Evolutionary conservation across 148 eudicot genomes (phyloP).

Genomic region (Rhododendron henanense): DNA sequence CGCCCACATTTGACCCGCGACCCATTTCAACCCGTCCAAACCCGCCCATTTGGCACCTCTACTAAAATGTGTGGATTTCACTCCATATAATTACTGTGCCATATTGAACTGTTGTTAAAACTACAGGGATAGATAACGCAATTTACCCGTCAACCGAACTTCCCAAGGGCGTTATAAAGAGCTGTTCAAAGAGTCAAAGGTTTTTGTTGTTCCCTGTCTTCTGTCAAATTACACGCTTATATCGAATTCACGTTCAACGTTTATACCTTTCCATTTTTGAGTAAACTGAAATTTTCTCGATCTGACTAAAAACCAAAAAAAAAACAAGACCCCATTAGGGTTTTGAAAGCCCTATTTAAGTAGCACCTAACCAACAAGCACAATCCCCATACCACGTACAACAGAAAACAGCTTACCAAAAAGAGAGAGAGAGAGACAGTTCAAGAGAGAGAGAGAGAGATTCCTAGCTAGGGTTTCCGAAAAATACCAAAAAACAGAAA

Average conservation of each 20-base stretch:
- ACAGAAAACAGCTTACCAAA: background rate
- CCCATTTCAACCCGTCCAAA: too few relatives aligned
- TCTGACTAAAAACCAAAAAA: background rate
- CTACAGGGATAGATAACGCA: background rate
- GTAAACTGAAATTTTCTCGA: background rate
- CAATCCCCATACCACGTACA: background rate
- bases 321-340: too few relatives aligned
- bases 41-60: too few relatives aligned
- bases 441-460: background rate
- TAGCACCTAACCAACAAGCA: background rate
- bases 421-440: background rate
- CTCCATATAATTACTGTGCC: too few relatives aligned
- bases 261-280: background rate
- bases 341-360: background rate
- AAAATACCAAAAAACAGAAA: background rate
- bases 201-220: too few relatives aligned
- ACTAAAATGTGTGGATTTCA: too few relatives aligned
- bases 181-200: background rate
- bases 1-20: too few relatives aligned
- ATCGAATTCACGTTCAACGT: background rate
- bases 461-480: background rate
- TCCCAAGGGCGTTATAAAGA: background rate
- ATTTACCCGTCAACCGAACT: background rate
- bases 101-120: background rate
- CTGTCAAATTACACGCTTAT: slow-evolving; percentile 6